Conservation (phyloP, 148 eudicot species). For the Vaccinium myrtillus region DNA sequence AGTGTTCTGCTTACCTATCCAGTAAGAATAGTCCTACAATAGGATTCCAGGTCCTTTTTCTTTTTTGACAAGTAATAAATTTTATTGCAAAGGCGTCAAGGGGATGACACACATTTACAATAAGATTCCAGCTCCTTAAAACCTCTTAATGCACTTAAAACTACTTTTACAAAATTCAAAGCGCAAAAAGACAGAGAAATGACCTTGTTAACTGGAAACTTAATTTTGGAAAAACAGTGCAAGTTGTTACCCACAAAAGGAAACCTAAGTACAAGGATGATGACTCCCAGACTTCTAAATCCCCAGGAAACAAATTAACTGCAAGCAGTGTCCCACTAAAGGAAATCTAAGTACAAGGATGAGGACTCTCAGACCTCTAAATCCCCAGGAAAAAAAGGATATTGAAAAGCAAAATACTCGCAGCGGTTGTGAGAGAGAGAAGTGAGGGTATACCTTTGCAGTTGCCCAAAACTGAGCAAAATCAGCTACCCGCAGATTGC, state of each 20-base stretch:
- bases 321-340: not conserved
- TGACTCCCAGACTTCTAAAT: constrained; percentile 16
- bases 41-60: not conserved
- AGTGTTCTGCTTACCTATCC: not conserved
- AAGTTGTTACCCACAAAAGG: not conserved
- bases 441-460: constrained; percentile 92
- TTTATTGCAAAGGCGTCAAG: no score
- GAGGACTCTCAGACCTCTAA: constrained; percentile 13
- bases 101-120: no score
- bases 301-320: constrained; percentile 16
- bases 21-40: not conserved
- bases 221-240: not conserved
- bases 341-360: constrained; percentile 13
- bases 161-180: not conserved
- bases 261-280: constrained; percentile 13
- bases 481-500: constrained; percentile 99
- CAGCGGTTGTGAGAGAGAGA: constrained; percentile 50
- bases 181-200: not conserved
- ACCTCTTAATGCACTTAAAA: not conserved
- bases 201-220: not conserved
- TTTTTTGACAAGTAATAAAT: no score
- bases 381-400: constrained; percentile 24
- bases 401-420: constrained; percentile 38
- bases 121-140: not conserved
- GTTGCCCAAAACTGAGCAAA: constrained; percentile 99